Conservation (phyloP, 257 asterid species). For the Asclepias syriaca region DNA sequence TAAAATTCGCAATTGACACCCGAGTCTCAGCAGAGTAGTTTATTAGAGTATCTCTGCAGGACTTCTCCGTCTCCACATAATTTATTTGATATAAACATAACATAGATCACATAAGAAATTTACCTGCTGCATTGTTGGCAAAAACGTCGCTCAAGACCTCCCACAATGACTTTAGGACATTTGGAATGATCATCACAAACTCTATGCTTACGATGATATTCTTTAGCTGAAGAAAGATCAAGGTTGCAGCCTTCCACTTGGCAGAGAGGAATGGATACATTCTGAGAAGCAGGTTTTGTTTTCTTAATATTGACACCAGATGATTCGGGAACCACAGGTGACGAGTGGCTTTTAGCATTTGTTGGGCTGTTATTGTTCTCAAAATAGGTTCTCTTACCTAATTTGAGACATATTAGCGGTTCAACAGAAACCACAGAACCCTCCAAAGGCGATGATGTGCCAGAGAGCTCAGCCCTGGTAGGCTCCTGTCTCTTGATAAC, state of each 20-base stretch:
- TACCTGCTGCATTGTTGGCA: slow-evolving; percentile 99
- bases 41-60: neutral
- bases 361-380: slow-evolving; percentile 45
- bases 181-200: slow-evolving; percentile 84
- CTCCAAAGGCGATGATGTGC: slow-evolving; percentile 44
- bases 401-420: slow-evolving; percentile 63
- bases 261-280: slow-evolving; percentile 42
- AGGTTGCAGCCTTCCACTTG: slow-evolving; percentile 78
- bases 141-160: slow-evolving; percentile 76
- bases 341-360: slow-evolving; percentile 40
- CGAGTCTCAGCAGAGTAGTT: neutral
- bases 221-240: slow-evolving; percentile 76
- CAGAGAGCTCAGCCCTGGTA: slow-evolving; percentile 17
- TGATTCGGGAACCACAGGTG: slow-evolving; percentile 42
- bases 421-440: slow-evolving; percentile 52
- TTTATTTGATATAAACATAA: slow-evolving; percentile 1
- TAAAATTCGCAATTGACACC: neutral
- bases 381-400: slow-evolving; percentile 78
- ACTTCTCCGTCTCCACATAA: neutral
- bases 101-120: slow-evolving; percentile 3
- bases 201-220: slow-evolving; percentile 81
- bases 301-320: slow-evolving; percentile 42
- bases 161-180: slow-evolving; percentile 57
- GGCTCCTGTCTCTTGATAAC: slow-evolving; percentile 16
- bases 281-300: slow-evolving; percentile 40